Conservation (phyloP, 192 early-diverging fungal species). For the Coemansia sp. region DNA sequence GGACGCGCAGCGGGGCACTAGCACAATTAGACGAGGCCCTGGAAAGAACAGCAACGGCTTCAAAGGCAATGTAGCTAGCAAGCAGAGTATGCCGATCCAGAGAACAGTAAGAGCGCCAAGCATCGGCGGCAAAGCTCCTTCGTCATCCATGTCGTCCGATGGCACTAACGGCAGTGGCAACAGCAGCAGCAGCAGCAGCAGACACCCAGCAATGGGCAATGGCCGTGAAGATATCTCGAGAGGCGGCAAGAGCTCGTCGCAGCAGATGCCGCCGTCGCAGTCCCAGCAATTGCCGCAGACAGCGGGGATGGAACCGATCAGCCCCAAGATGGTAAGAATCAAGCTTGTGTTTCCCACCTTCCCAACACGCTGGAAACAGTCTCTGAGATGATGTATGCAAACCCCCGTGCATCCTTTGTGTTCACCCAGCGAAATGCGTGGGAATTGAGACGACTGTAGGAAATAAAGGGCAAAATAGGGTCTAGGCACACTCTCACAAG, state of each 20-base stretch:
- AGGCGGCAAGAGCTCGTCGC: slow-evolving; percentile 9
- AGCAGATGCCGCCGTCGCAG: not conserved
- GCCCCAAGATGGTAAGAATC: slow-evolving; percentile 47
- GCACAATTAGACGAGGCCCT: not conserved
- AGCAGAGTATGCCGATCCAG: slow-evolving; percentile 11
- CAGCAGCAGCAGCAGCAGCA: slow-evolving; percentile 8
- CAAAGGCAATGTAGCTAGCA: not conserved
- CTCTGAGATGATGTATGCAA: too few species aligned
- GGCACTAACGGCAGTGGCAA: not conserved
- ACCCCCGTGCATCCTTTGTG: too few species aligned
- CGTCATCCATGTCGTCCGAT: not conserved
- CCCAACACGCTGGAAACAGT: too few species aligned
- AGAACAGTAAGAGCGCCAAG: not conserved
- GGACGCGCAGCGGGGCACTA: not conserved
- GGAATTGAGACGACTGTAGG: too few species aligned
- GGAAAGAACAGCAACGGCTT: not conserved
- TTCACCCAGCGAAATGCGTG: too few species aligned
- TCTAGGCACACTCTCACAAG: too few species aligned
- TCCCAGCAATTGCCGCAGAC: slow-evolving; percentile 12
- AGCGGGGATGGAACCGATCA: slow-evolving; percentile 44
- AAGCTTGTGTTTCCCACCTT: not conserved
- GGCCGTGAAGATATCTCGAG: slow-evolving; percentile 17
- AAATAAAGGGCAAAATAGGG: too few species aligned
- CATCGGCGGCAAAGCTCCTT: slow-evolving; percentile 5
- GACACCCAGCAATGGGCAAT: slow-evolving; percentile 7